Percentiles rank a stretch among this genome's conserved stretches.
Evolutionary conservation across 2,329 filamentous ascomycete genomes (phyloP).

Genomic region (Chaetomium globosum): DNA sequence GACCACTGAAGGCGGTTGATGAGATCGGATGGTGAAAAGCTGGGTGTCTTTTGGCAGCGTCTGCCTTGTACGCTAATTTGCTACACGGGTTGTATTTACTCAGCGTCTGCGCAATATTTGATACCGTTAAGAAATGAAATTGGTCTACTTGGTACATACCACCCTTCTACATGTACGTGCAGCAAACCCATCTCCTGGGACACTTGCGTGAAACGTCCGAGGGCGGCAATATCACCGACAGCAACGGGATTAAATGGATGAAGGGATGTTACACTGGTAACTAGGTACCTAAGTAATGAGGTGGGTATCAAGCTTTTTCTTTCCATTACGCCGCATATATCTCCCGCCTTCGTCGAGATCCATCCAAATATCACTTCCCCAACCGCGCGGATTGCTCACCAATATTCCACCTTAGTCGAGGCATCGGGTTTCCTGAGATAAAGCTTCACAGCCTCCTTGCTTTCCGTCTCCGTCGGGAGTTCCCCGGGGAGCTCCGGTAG

Average conservation of each 20-base stretch:
- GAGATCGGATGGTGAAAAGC: not conserved
- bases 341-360: not conserved
- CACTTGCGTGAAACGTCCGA: not conserved
- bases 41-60: not conserved
- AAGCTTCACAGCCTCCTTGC: constrained; percentile 3
- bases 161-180: not conserved
- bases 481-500: constrained; percentile 22
- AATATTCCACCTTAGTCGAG: not conserved
- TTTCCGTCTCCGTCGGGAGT: constrained; percentile 13
- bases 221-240: not conserved
- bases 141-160: not conserved
- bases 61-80: not conserved
- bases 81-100: not conserved
- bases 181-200: not conserved
- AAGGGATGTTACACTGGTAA: not conserved
- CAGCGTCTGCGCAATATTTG: not conserved
- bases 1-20: constrained; percentile 6
- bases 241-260: no score
- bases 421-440: constrained; percentile 19
- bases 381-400: not conserved
- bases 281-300: not conserved
- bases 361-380: not conserved
- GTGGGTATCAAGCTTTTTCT: not conserved
- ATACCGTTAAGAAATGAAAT: not conserved
- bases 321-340: not conserved